Percentiles rank a stretch among this genome's conserved stretches.
phyloP scores from a whole-genome alignment of 345 rosid species.

The Ceriops tagal region DNA sequence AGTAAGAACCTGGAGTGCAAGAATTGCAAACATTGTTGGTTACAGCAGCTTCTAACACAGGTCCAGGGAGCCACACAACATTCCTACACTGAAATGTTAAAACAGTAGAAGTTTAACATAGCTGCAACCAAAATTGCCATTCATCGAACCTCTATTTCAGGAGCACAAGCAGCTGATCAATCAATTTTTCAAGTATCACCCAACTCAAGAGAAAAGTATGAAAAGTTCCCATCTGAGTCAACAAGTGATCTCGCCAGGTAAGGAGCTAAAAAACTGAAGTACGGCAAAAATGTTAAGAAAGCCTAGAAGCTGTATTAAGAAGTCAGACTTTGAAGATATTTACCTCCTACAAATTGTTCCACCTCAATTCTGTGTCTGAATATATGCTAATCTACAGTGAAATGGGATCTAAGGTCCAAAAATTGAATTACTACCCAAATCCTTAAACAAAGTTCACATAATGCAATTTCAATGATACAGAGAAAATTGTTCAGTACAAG shows the following conservation, averaged over 20 bases:
- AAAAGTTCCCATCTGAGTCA: too few species aligned
- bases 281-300: too few species aligned
- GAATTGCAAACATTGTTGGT: slow-evolving; percentile 65
- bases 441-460: neutral
- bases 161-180: too few species aligned
- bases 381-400: neutral
- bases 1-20: slow-evolving; percentile 70
- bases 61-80: slow-evolving; percentile 96
- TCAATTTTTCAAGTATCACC: too few species aligned
- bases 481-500: too few species aligned
- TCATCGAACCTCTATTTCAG: neutral
- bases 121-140: neutral
- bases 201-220: too few species aligned
- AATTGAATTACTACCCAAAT: neutral
- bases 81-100: slow-evolving; percentile 68
- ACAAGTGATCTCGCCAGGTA: neutral
- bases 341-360: too few species aligned
- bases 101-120: slow-evolving; percentile 12
- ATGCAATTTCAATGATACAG: neutral
- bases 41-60: slow-evolving; percentile 76
- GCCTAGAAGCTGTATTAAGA: too few species aligned
- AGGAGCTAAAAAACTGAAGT: too few species aligned
- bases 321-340: too few species aligned
- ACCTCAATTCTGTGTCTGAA: too few species aligned
- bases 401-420: neutral